phyloP scores from a whole-genome alignment of 2,329 filamentous ascomycete species.

The Teratosphaeria nubilosa region DNA sequence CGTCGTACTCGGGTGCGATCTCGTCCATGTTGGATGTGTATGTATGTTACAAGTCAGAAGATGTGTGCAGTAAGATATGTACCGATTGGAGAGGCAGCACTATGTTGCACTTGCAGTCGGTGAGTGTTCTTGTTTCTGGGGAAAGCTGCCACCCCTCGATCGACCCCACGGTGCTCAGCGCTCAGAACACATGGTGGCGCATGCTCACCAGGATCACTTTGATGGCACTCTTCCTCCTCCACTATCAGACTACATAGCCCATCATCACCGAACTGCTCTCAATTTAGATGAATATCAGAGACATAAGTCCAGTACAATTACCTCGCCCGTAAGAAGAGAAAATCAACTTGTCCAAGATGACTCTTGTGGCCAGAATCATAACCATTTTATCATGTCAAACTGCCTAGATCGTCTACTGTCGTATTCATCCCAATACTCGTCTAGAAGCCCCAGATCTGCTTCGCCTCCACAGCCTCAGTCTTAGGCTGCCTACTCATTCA shows the following conservation, averaged over 20 bases:
- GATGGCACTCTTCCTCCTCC: too few species aligned
- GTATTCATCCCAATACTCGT: too few species aligned
- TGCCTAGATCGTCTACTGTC: too few species aligned
- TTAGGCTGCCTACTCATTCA: neutral
- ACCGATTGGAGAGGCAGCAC: neutral
- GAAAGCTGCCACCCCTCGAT: neutral
- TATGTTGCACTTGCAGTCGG: neutral
- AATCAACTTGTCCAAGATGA: too few species aligned
- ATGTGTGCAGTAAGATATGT: too few species aligned
- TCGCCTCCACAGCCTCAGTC: neutral
- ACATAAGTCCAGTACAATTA: too few species aligned
- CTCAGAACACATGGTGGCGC: neutral
- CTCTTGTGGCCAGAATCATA: too few species aligned
- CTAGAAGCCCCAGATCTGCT: neutral
- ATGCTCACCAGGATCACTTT: neutral
- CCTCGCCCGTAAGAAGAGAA: neutral
- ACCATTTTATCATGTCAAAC: too few species aligned
- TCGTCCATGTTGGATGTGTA: conserved; percentile 64
- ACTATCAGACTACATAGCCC: too few species aligned
- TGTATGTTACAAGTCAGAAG: neutral
- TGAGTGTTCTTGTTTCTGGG: neutral
- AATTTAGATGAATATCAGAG: too few species aligned
- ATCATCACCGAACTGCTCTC: too few species aligned
- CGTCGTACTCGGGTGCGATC: conserved; percentile 96
- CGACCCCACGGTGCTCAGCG: neutral